phyloP scores from a whole-genome alignment of 1,284 basidiomycete species.

The Coniferiporia weirii region DNA sequence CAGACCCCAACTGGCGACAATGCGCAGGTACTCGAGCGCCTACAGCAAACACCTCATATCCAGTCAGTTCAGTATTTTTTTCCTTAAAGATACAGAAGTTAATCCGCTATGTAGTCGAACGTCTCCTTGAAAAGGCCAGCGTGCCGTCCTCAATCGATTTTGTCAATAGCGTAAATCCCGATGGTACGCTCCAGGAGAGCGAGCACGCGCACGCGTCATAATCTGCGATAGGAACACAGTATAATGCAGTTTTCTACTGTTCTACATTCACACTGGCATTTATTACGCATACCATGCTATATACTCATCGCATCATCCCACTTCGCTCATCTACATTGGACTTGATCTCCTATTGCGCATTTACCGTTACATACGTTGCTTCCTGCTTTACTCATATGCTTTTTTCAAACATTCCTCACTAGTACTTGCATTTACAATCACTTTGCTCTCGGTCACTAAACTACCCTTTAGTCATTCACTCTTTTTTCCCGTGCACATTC shows the following conservation, averaged over 20 bases:
- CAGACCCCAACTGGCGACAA: slow-evolving; percentile 59
- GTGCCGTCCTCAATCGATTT: slow-evolving; percentile 2
- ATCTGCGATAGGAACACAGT: slow-evolving; percentile 1
- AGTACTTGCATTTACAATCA: slow-evolving; percentile 6
- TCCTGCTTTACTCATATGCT: slow-evolving; percentile 12
- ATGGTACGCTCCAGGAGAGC: slow-evolving; percentile 1
- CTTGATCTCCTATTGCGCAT: slow-evolving; percentile 15
- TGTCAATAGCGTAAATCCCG: slow-evolving; percentile 2
- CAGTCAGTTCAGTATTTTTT: slow-evolving; percentile 44
- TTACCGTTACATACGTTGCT: slow-evolving; percentile 5
- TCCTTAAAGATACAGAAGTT: not conserved
- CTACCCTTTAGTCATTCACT: slow-evolving; percentile 17
- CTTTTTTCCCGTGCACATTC: slow-evolving; percentile 13
- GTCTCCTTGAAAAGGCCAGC: slow-evolving; percentile 45
- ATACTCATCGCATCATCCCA: slow-evolving; percentile 13
- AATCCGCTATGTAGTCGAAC: slow-evolving; percentile 48
- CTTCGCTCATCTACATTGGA: slow-evolving; percentile 6
- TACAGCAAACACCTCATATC: slow-evolving; percentile 77
- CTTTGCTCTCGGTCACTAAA: slow-evolving; percentile 4
- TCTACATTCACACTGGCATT: slow-evolving; percentile 11
- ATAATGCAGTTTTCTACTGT: slow-evolving; percentile 3
- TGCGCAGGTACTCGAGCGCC: slow-evolving; percentile 65
- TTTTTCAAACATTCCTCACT: slow-evolving; percentile 15
- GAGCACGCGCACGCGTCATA: slow-evolving; percentile 9
- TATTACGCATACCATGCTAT: slow-evolving; percentile 8